Conservation (phyloP, 1,284 basidiomycete genomes). For the Pseudozyma thailandica region DNA sequence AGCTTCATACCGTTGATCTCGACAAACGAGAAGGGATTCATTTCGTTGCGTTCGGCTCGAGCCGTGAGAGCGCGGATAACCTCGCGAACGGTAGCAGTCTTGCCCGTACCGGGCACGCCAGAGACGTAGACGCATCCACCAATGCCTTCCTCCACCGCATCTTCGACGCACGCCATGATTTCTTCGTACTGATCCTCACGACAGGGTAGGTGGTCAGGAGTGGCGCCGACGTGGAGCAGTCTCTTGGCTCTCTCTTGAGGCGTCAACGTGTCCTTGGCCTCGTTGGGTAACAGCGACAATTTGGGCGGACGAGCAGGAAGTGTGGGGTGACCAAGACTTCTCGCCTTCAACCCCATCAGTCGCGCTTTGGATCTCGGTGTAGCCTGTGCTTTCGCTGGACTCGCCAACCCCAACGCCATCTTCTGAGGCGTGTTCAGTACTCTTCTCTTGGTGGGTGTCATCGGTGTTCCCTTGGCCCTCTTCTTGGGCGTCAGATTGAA, state of each 20-base stretch:
- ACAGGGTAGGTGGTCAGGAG: slow-evolving; percentile 90
- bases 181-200: slow-evolving; percentile 85
- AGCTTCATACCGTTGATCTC: slow-evolving; percentile 94
- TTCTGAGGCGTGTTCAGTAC: slow-evolving; percentile 38
- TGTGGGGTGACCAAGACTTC: slow-evolving; percentile 38
- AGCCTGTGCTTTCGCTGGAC: slow-evolving; percentile 42
- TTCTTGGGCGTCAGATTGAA: slow-evolving; percentile 39
- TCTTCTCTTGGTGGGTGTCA: slow-evolving; percentile 41
- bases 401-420: slow-evolving; percentile 26
- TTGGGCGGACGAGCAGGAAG: slow-evolving; percentile 53
- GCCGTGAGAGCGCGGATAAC: slow-evolving; percentile 77
- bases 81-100: slow-evolving; percentile 91
- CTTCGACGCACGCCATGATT: slow-evolving; percentile 81
- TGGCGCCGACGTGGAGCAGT: slow-evolving; percentile 89
- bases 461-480: slow-evolving; percentile 35
- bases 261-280: slow-evolving; percentile 33
- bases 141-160: slow-evolving; percentile 88
- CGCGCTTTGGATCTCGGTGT: slow-evolving; percentile 48
- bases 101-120: slow-evolving; percentile 88
- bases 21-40: slow-evolving; percentile 91
- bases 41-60: slow-evolving; percentile 74
- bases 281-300: slow-evolving; percentile 42
- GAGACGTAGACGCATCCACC: slow-evolving; percentile 97
- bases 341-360: slow-evolving; percentile 38
- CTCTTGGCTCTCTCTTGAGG: slow-evolving; percentile 59